Base-by-base conservation (phyloP, 169 alveolate genomes). In the Plasmodium knowlesi region DNA sequence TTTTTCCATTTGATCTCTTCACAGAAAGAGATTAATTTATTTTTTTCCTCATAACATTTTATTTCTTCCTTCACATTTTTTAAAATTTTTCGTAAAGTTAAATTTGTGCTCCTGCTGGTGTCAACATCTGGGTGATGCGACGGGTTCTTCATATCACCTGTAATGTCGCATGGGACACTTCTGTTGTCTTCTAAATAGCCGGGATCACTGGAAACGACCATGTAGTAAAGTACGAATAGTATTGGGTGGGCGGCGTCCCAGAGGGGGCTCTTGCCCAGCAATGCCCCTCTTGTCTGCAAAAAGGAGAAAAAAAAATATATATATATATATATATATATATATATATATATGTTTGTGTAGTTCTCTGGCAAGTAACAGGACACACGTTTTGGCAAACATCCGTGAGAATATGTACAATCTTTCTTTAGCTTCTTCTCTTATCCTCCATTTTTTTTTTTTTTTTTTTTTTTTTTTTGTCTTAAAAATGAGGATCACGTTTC, bases 121-220 rank as follows among this genome's bases (percentile, higher is more conserved):
- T 81, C 46, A 0, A 53, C 67, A 1, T 81, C 39, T 16, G 34
- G n/a, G 22, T n/a, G 53, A 43, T 81, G 41, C 37, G 22, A 25
- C 19, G 41, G 61, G 3, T 78, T n/a, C 54, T 43, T 43, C 2
- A 10, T n/a, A 32, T 25, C 70, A n/a, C 22, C 73, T 22, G 3
- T 14, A 8, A 39, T 16, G 10, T 43, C 19, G 4, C 30, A 3
- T 30, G 30, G 28, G 16, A 25, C n/a, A 22, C 1, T 70, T 71
- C 74, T 28, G 16, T 70, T 10, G 32, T 43, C 41, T 10, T 88
- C 81, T 34, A 88, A 78, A 72, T 54, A 88, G 8, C 94, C 94
- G 5, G 94, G 94, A 30, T 88, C 71, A 16, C 89, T 88, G 19
- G 94, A 78, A 54, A 88, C 67, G 57, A 76, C 94, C 67, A 78